Percentiles rank a stretch among this genome's conserved stretches.
Evolutionary conservation across 2,329 filamentous ascomycete species (phyloP).

Genomic region (Beauveria sp.): DNA sequence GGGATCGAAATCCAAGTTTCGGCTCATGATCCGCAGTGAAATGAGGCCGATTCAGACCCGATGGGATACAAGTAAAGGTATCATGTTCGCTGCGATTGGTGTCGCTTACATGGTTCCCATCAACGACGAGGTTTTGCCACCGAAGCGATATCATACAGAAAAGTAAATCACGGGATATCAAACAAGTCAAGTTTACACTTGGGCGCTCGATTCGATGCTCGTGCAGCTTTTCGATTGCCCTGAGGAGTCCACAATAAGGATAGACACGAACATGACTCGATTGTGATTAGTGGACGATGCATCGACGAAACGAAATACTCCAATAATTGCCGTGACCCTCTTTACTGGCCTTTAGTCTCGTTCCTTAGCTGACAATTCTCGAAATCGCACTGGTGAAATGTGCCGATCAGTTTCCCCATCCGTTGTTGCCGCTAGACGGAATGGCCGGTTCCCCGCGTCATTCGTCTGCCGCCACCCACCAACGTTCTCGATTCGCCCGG

Average conservation of each 20-base stretch:
- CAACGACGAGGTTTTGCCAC: not conserved
- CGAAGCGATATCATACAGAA: too few relatives aligned
- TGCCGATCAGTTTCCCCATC: not conserved
- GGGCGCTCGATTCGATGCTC: too few relatives aligned
- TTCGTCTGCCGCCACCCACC: not conserved
- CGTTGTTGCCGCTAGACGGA: not conserved
- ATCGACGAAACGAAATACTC: too few relatives aligned
- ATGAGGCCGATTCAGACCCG: not conserved
- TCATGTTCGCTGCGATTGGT: not conserved
- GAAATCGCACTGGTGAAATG: not conserved
- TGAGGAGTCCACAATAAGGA: too few relatives aligned
- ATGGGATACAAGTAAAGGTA: not conserved
- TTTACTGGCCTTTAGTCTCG: too few relatives aligned
- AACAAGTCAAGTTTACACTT: too few relatives aligned
- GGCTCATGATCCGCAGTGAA: not conserved
- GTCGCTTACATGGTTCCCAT: not conserved
- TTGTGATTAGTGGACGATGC: too few relatives aligned
- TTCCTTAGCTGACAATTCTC: not conserved
- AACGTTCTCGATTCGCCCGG: not conserved
- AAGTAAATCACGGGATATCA: too few relatives aligned
- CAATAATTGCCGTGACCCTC: too few relatives aligned
- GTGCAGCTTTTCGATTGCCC: too few relatives aligned
- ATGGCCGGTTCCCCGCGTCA: slow-evolving; percentile 3
- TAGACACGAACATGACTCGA: too few relatives aligned
- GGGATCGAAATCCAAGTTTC: not conserved